Conservation (phyloP, 345 rosid species). For the Salix brachista region DNA sequence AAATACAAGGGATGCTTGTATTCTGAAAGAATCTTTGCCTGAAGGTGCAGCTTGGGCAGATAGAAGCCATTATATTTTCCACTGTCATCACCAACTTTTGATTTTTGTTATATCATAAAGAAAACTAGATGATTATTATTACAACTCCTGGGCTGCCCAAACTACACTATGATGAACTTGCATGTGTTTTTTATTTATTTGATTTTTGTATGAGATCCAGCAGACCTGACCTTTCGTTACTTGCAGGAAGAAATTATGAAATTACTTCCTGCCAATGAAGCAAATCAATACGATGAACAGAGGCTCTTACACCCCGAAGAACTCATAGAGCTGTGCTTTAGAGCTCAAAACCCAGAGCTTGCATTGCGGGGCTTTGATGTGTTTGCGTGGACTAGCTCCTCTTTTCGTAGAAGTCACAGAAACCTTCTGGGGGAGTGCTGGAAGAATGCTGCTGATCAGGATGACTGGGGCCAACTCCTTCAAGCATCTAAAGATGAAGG, state of each 20-base stretch:
- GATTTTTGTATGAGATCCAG: not conserved
- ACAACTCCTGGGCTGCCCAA: not conserved
- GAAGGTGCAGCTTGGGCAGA: not conserved
- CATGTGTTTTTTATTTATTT: too few species aligned
- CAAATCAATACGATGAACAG: slow-evolving; percentile 30
- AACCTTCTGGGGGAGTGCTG: slow-evolving; percentile 82
- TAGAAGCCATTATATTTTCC: not conserved
- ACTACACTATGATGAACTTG: not conserved
- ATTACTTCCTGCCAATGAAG: slow-evolving; percentile 36
- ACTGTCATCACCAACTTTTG: not conserved
- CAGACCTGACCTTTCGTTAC: not conserved
- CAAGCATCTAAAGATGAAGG: slow-evolving; percentile 63
- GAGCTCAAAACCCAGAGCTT: slow-evolving; percentile 45
- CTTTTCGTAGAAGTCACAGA: slow-evolving; percentile 62
- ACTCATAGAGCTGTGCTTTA: slow-evolving; percentile 65
- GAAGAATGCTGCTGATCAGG: slow-evolving; percentile 75
- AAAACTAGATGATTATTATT: not conserved
- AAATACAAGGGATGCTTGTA: not conserved
- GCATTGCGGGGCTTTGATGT: slow-evolving; percentile 66
- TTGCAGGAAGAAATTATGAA: slow-evolving; percentile 66
- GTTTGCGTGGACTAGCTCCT: slow-evolving; percentile 85
- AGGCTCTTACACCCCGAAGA: slow-evolving; percentile 64
- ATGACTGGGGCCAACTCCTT: slow-evolving; percentile 70
- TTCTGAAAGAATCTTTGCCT: not conserved
- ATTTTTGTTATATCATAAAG: not conserved